Evolutionary conservation across 2,329 filamentous ascomycete genomes (phyloP), one percentile per base, ranked within the genome.

Genomic region (Rutstroemia sp.): DNA sequence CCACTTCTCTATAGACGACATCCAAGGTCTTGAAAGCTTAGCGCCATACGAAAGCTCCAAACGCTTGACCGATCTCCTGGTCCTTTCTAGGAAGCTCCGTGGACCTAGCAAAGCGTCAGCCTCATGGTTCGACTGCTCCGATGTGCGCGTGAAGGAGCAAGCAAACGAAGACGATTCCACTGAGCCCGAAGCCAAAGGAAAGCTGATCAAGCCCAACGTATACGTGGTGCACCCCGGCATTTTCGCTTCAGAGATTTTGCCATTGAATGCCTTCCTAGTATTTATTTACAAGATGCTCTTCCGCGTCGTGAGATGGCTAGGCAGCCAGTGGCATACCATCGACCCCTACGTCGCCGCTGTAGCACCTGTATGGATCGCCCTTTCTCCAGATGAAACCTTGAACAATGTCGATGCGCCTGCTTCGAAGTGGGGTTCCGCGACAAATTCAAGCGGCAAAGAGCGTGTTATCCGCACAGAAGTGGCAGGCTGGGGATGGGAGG

Each of bases 191-290:
- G 56, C 12, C 12, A 54, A 45, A 34, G 21, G 21, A 30, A 38
- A 48, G 4, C 19, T 66, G 5, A 61, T 70, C n/a, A 71, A 67
- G 23, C 87, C 89, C 0, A 80, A 77, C 56, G 83, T 89, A 66
- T 95, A 94, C 73, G 69, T 95, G 59, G 78, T 84, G 0, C 94
- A 99, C 69, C 94, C 94, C 0, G 94, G 94, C 60, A 81, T 99
- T 60, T 88, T 92, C 61, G 86, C 82, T 53, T 96, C 92, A 1
- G 81, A 84, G 1, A 87, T 99, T 61, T 81, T 96, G 61, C 85
- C 88, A 0, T 78, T 96, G 7, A 79, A 82, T 51, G 77, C 79
- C 62, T 75, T 91, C 61, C 77, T 96, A 58, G 80, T 83, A 61
- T 85, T 82, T 69, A 75, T 79, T 59, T 94, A 94, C 80, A 72